These are phyloP conservation scores for Platanus orientalis DNA, from an alignment of 164 flowering plant genomes.

Conservation along the genomic window DNA sequence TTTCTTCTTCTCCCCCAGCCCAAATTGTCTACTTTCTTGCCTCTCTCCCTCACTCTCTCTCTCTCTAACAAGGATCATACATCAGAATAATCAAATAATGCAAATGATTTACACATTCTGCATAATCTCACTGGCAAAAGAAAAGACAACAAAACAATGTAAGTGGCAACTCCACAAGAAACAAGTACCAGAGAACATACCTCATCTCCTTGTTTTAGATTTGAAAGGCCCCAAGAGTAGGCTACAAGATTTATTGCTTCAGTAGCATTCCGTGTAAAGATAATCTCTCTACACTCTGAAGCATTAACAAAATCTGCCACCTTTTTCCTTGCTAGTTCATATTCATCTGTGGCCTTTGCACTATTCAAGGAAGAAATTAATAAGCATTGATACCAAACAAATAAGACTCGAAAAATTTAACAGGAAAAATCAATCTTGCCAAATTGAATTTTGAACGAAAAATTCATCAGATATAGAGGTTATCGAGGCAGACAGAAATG, in stretches of 20 bases:
- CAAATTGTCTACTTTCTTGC: too few relatives aligned
- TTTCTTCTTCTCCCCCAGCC: too few relatives aligned
- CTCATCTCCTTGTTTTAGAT: slow-evolving; percentile 78
- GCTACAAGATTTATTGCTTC: slow-evolving; percentile 96
- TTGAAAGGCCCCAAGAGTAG: slow-evolving; percentile 83
- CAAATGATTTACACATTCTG: too few relatives aligned
- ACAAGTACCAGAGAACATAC: slow-evolving; percentile 20
- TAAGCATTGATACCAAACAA: background rate
- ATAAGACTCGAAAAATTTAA: background rate
- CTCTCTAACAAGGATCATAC: too few relatives aligned
- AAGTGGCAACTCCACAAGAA: background rate
- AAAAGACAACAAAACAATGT: background rate
- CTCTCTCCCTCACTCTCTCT: too few relatives aligned
- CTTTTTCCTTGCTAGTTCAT: slow-evolving; percentile 82
- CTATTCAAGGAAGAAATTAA: slow-evolving; percentile 29
- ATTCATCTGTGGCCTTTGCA: slow-evolving; percentile 93
- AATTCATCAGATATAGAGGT: too few relatives aligned
- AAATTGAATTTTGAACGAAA: too few relatives aligned
- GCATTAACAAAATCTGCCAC: slow-evolving; percentile 87
- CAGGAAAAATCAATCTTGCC: too few relatives aligned
- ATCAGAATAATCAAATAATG: too few relatives aligned
- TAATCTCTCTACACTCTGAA: slow-evolving; percentile 61
- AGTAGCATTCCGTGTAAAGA: slow-evolving; percentile 93
- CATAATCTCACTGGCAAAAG: too few relatives aligned
- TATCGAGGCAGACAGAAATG: too few relatives aligned